Evolutionary conservation across 2,329 filamentous ascomycete genomes (phyloP).

Genomic region (Alternaria ethzedia): DNA sequence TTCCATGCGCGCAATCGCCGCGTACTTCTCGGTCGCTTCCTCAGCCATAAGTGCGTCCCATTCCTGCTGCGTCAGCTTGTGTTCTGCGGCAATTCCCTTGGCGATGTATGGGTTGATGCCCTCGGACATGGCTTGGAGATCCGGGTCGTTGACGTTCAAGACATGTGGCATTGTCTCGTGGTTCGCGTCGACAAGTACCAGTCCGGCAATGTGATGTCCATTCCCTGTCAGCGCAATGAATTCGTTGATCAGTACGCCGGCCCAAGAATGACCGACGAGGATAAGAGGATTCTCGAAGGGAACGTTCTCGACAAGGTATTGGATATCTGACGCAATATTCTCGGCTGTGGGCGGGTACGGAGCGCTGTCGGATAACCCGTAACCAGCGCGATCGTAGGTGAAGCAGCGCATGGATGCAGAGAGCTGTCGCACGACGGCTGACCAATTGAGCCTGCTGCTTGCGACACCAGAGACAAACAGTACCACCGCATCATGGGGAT

Average conservation of each 20-base stretch:
- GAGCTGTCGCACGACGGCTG: constrained; percentile 18
- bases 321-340: constrained; percentile 21
- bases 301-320: constrained; percentile 19
- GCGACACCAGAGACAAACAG: constrained; percentile 18
- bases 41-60: constrained; percentile 21
- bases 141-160: constrained; percentile 17
- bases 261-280: constrained; percentile 29
- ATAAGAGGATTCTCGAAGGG: constrained; percentile 23
- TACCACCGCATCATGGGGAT: constrained; percentile 10
- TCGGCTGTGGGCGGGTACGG: constrained; percentile 21
- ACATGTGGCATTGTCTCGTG: constrained; percentile 20
- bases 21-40: constrained; percentile 19
- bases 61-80: constrained; percentile 24
- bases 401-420: constrained; percentile 19
- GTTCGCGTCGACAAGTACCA: constrained; percentile 28
- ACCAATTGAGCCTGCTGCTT: constrained; percentile 17
- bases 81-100: constrained; percentile 15
- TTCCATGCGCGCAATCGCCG: constrained; percentile 15
- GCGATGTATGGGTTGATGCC: constrained; percentile 17
- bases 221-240: constrained; percentile 19
- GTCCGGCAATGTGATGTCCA: constrained; percentile 19
- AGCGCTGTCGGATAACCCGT: constrained; percentile 18
- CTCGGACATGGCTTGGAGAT: constrained; percentile 6
- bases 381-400: constrained; percentile 29
- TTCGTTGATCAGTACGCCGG: constrained; percentile 22